Evolutionary conservation across 768 basidiomycete species (phyloP), one percentile per base, ranked within the genome.

Genomic region (Kockovaella imperatae): DNA sequence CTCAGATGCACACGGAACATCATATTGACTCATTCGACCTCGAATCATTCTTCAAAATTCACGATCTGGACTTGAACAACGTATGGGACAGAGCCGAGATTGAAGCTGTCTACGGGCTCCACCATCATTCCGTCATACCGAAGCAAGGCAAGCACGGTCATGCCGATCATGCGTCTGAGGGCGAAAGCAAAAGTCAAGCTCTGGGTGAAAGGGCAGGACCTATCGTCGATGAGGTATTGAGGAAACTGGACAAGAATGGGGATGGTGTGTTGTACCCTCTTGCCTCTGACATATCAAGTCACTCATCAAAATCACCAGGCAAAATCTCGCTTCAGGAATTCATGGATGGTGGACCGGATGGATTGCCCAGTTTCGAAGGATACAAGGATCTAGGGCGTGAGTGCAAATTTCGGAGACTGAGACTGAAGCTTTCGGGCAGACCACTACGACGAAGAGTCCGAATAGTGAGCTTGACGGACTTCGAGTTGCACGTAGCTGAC

Each of bases 51-150:
- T 93, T 95, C 78, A 82, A 85, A 52, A 75, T 99, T 11, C 93
- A 99, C 72, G 93, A 99, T 73, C 76, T 99, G 49, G 82, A 97
- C 72, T 75, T 81, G 26, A 81, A 97, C 63, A 87, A 87, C 0
- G 62, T 78, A 45, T 88, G 88, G 83, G 83, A 87, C 67, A 75
- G 76, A 50, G 82, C 82, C 46, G 93, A 99, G 70, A 84, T 99
- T 52, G 85, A 95, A 71, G 89, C 90, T 17, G 81, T 99, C 31
- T 99, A 99, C 57, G 93, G 93, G 45, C 84, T 96, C 6, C 89
- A 95, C 69, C 91, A 96, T 63, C 77, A 88, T 46, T 48, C 87
- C 84, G 68, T 85, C 83, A 35, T 86, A 82, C 26, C 65, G 21
- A 51, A 49, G 21, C 54, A 78, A 86, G 69, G 74, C 79, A 68